Evolutionary conservation across 495 filamentous ascomycete genomes (phyloP), one percentile per base, ranked within the genome.

Genomic region (Immersiella caudata): DNA sequence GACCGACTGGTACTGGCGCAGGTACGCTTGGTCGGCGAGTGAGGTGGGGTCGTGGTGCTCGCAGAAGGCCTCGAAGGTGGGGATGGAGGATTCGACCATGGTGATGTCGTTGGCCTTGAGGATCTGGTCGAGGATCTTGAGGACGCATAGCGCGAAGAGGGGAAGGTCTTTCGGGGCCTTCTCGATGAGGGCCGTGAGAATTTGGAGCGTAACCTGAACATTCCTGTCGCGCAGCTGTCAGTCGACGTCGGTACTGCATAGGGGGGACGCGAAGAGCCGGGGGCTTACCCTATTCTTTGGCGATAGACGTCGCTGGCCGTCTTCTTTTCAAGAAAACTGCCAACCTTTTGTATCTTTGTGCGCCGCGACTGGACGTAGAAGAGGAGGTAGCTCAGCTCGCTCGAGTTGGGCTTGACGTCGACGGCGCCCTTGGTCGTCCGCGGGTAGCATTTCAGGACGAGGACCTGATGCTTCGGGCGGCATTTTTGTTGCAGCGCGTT

Each of bases 321-420:
- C 80, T 91, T 90, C 82, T 92, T 94, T 79, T 96, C 93, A 72
- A 97, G 81, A 74, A 96, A 97, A 72, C 87, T 87, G 75, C 92
- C 92, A 58, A 97, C 92, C 76, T 97, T 97, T 74, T 93, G 92
- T 64, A 97, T 85, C 85, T 97, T 97, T 78, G 91, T 93, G 66
- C 92, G 87, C 61, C 94, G 91, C 70, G 93, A 95, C 76, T 92
- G 94, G 51, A 91, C 92, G 84, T 97, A 97, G 84, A 94, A 97
- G 27, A 97, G 87, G 60, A 97, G 86, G 75, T 97, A 97, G 75
- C 92, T 96, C 51, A 97, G 88, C 81, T 97, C 94, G 78, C 91
- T 95, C 54, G 91, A 89, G 75, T 97, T 97, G 9, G 94, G 93
- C 78, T 93, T 94, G 65, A 96, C 91, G 69, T 96, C 92, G 74